phyloP scores from a whole-genome alignment of 1,284 basidiomycete species.

The Entoloma clypeatum region DNA sequence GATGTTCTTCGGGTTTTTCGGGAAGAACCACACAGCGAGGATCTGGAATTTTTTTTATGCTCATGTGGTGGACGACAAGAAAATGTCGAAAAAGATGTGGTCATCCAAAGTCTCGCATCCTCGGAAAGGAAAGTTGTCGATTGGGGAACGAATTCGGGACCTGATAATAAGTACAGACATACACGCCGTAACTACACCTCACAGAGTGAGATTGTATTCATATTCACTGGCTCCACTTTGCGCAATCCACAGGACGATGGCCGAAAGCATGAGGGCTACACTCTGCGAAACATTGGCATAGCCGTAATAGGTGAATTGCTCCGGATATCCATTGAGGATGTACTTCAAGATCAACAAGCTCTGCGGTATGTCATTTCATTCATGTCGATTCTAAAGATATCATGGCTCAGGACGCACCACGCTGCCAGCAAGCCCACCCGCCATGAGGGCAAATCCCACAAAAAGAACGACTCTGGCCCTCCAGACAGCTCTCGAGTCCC shows the following conservation, averaged over 20 bases:
- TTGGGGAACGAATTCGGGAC: neutral
- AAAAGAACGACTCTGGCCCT: conserved; percentile 88
- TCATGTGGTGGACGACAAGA: too few species aligned
- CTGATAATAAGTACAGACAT: conserved; percentile 9
- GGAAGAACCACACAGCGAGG: too few species aligned
- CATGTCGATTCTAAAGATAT: conserved; percentile 1
- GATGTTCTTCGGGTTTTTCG: too few species aligned
- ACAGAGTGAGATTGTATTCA: conserved; percentile 84
- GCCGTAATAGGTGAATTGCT: conserved; percentile 88
- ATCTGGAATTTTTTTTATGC: too few species aligned
- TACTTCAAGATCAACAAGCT: conserved; percentile 93
- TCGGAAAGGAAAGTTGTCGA: conserved; percentile 1
- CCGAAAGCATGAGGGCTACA: conserved; percentile 87
- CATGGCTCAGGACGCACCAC: conserved; percentile 55
- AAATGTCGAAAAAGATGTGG: too few species aligned
- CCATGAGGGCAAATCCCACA: conserved; percentile 95
- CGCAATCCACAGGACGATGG: conserved; percentile 82
- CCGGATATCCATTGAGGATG: conserved; percentile 67
- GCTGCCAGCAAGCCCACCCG: conserved; percentile 91
- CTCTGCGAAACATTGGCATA: conserved; percentile 95
- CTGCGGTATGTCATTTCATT: conserved; percentile 38
- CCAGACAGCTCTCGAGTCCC: conserved; percentile 84
- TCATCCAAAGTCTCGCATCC: too few species aligned
- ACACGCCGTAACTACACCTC: conserved; percentile 10
- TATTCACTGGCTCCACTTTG: conserved; percentile 80